A percentile compares a stretch with the other conserved stretches of the same genome.
phyloP scores from a whole-genome alignment of 2,329 filamentous ascomycete genomes.

The Xylaria sp. region DNA sequence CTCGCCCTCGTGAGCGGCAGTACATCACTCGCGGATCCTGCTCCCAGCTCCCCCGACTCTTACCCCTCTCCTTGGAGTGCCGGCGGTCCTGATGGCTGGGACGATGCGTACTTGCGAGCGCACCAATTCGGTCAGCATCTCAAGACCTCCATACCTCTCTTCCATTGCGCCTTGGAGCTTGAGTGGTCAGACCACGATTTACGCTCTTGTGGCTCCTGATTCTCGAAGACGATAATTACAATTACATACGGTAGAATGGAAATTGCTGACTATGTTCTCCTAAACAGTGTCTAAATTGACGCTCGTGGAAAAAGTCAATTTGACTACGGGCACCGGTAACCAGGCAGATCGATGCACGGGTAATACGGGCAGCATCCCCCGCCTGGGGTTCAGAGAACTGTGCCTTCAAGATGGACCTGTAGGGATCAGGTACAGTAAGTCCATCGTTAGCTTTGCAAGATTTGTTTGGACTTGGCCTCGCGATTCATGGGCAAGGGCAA shows the following conservation, averaged over 20 bases:
- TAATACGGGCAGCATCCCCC: conserved; percentile 36
- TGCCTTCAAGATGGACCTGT: conserved; percentile 72
- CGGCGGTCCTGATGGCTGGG: conserved; percentile 59
- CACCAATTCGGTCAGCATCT: conserved; percentile 60
- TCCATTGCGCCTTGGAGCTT: too few species aligned
- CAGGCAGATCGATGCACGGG: conserved; percentile 53
- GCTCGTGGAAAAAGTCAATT: conserved; percentile 78
- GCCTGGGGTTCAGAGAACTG: conserved; percentile 38
- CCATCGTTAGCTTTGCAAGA: neutral
- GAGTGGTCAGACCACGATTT: too few species aligned
- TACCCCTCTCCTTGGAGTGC: conserved; percentile 46
- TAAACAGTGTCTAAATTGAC: conserved; percentile 70
- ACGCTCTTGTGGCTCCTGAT: neutral
- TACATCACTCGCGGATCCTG: conserved; percentile 10
- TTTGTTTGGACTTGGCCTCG: neutral
- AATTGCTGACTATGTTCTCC: neutral
- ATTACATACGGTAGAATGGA: neutral
- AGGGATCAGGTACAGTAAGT: conserved; percentile 67
- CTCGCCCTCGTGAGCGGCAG: conserved; percentile 12
- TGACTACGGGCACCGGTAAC: conserved; percentile 77
- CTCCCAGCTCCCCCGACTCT: conserved; percentile 37
- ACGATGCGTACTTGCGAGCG: conserved; percentile 71
- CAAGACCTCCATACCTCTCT: neutral
- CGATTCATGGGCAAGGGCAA: conserved; percentile 24
- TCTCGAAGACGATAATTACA: neutral